Percentiles rank a stretch among this genome's conserved stretches.
Evolutionary conservation across 106 monocot species (phyloP).

Genomic region (Cymbidium sinense): DNA sequence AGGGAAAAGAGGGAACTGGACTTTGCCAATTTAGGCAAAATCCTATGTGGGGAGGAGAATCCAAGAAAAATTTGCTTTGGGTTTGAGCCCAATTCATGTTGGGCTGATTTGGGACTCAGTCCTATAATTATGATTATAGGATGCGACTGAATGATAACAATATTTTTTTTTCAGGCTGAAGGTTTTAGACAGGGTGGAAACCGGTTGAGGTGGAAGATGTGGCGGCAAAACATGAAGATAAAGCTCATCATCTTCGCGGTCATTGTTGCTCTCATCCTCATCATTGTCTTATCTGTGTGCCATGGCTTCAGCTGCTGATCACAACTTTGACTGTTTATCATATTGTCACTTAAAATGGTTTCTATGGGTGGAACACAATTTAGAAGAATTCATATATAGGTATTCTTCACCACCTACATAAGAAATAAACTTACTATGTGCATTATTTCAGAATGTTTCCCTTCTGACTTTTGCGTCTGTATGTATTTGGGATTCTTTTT

Average conservation of each 20-base stretch:
- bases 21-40: no score
- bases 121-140: no score
- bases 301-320: conserved; percentile 19
- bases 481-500: neutral
- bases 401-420: no score
- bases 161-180: conserved; percentile 11
- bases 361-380: no score
- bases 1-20: no score
- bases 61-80: no score
- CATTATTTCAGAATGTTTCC: neutral
- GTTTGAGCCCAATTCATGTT: no score
- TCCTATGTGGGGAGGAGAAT: no score
- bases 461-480: neutral
- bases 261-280: conserved; percentile 21
- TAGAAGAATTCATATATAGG: no score
- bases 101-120: no score
- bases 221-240: conserved; percentile 26
- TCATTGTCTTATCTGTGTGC: conserved; percentile 24
- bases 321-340: neutral
- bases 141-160: no score
- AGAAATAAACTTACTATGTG: neutral
- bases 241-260: conserved; percentile 17
- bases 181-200: conserved; percentile 22
- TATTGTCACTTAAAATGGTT: no score
- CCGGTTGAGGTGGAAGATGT: conserved; percentile 21